Evolutionary conservation across 2,329 filamentous ascomycete genomes (phyloP), one percentile per base, ranked within the genome.

Genomic region (Neonectria sp.): DNA sequence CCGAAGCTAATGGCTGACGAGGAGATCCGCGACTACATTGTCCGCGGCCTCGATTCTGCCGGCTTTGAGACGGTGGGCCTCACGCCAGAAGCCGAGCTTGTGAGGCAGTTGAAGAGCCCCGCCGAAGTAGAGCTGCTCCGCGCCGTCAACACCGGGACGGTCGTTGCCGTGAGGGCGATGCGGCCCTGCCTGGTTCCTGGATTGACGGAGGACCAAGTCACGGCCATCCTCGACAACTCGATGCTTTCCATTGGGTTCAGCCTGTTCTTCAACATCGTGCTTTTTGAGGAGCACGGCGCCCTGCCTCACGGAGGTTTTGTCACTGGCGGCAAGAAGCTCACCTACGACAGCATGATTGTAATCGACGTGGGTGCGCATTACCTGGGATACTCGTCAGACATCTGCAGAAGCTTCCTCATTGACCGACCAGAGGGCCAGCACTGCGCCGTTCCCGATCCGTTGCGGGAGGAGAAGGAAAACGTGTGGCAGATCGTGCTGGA

Each of bases 351-450:
- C 33, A 88, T 91, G 78, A 80, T 91, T 0, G 80, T 91, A 13
- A 91, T 92, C 49, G 89, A 92, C 65, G 88, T 91, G 12, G 89
- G 88, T 2, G 86, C 88, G 1, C 89, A 91, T 75, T 85, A 90
- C 35, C 82, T 87, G 51, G 89, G 90, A 4, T 91, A 91, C 76
- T 89, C 86, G 4, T 91, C 88, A 2, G 89, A 92, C 69, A 89
- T 91, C 8, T 90, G 87, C 72, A 85, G 90, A 17, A 90, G 87
- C 51, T 91, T 91, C 79, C 89, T 90, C 51, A 84, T 84, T 24
- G 81, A 83, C 60, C 71, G 76, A 1, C 78, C 78, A 3, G 37
- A 74, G 3, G 8, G 67, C 6, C 65, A 69, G 11, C 48, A 25
- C 9, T 7, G 33, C 9, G 27, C 37, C n/a, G 21, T 25, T 17